These are phyloP conservation scores for Gossypioides kirkii DNA, from an alignment of 345 rosid species.

Conservation along the genomic window DNA sequence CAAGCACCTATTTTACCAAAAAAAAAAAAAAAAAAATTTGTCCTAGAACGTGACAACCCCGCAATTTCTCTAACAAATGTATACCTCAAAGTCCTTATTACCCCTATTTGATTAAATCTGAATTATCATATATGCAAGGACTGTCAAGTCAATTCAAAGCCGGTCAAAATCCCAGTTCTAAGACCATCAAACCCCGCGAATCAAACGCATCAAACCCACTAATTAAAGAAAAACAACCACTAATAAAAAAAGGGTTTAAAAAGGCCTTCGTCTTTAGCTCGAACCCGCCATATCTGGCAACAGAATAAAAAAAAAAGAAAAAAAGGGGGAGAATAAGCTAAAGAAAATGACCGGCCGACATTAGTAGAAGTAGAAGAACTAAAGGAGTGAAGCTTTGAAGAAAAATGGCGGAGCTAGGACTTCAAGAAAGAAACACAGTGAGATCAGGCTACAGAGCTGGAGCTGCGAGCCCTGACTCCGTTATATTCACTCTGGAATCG, in stretches of 20 bases:
- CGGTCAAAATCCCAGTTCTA: background rate
- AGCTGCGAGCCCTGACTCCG: slow-evolving; percentile 80
- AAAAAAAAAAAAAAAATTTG: background rate
- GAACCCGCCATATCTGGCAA: background rate
- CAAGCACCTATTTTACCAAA: background rate
- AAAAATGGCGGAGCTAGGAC: slow-evolving; percentile 44
- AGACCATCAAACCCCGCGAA: background rate
- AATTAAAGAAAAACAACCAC: background rate
- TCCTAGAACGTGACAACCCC: background rate
- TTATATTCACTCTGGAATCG: slow-evolving; percentile 72
- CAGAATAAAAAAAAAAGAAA: background rate
- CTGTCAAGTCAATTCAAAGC: background rate
- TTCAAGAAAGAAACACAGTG: slow-evolving; percentile 30
- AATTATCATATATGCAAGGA: background rate
- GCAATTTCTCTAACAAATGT: background rate
- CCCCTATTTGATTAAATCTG: background rate
- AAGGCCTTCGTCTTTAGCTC: background rate
- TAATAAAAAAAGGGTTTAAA: background rate
- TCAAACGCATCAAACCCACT: background rate
- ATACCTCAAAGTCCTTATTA: background rate
- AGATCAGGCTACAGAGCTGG: slow-evolving; percentile 42
- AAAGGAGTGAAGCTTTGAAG: slow-evolving; percentile 16
- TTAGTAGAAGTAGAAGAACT: background rate
- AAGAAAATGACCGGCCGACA: slow-evolving; percentile 5
- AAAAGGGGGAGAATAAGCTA: background rate